Evolutionary conservation across 2,329 filamentous ascomycete species (phyloP).

Genomic region (Xylariales sp.): DNA sequence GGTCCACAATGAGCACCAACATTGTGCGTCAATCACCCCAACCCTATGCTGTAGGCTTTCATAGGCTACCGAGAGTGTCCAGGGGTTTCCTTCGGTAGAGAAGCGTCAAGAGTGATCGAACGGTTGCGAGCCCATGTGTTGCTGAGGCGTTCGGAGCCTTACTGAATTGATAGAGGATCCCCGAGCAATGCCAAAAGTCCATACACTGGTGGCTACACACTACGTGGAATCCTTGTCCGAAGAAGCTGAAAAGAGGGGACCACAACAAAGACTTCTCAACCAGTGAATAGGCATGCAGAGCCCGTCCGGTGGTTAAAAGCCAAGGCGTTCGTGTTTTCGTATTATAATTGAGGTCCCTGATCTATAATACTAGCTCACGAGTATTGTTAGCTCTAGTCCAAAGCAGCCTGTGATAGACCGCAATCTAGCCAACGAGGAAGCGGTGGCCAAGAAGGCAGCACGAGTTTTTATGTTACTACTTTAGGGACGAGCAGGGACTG

Average conservation of each 20-base stretch:
- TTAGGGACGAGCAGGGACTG: slow-evolving; percentile 20
- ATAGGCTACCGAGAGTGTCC: slow-evolving; percentile 31
- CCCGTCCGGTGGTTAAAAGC: not conserved
- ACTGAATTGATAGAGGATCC: slow-evolving; percentile 23
- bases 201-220: slow-evolving; percentile 10
- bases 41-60: slow-evolving; percentile 31
- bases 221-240: slow-evolving; percentile 19
- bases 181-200: slow-evolving; percentile 22
- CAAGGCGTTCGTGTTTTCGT: slow-evolving; percentile 3
- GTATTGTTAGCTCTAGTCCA: not conserved
- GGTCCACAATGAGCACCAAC: slow-evolving; percentile 37
- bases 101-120: slow-evolving; percentile 21
- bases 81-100: slow-evolving; percentile 19
- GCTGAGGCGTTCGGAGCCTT: slow-evolving; percentile 26
- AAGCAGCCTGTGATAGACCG: slow-evolving; percentile 14
- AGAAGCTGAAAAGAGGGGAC: slow-evolving; percentile 1
- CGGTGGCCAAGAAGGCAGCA: slow-evolving; percentile 36
- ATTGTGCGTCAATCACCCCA: slow-evolving; percentile 36
- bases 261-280: not conserved
- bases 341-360: not conserved
- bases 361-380: not conserved
- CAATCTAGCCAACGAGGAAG: slow-evolving; percentile 12
- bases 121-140: slow-evolving; percentile 17
- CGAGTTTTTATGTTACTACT: slow-evolving; percentile 25
- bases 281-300: not conserved